Base-by-base conservation (phyloP, 2,329 filamentous ascomycete species). In the Colletotrichum filicis region DNA sequence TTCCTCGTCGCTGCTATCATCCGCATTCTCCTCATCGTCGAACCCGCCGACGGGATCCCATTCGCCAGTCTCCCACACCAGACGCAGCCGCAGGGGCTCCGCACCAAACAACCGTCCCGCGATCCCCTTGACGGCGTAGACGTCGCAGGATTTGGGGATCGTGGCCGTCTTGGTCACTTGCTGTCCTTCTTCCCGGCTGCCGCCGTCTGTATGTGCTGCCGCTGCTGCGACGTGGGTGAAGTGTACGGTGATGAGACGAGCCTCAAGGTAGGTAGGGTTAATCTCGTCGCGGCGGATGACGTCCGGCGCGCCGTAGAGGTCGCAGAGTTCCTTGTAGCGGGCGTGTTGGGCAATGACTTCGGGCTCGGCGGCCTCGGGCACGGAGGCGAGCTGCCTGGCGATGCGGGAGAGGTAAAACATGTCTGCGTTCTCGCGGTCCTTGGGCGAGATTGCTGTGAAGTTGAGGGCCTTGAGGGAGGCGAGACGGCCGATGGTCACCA, bases 321-420 rank as follows among this genome's bases (percentile, higher is more conserved):
- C 88, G 77, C 95, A 98, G 35, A 99, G 86, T 74, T 92, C 92
- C 0, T 80, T 78, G 80, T 94, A 98, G 5, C 95, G 88, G 8
- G 91, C 92, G 81, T 98, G 95, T 4, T 85, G 82, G 0, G 80
- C 82, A 3, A 93, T 80, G 0, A 97, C 87, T 1, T 84, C 83
- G 1, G 82, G 82, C 75, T 92, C 88, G 2, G 85, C 82, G 3
- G 81, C 82, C 68, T 90, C 87, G 0, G 90, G 84, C 0, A 90
- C 88, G 4, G 87, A 84, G 1, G 91, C 88, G 52, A 98, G 85
- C 79, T 97, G 94, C 74, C 91, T 92, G 12, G 90, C 93, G 71
- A 98, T 97, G 66, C 93, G 90, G 0, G 92, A 94, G 12, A 98
- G 90, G 81, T 99, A 99, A 81, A 97, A 99, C 78, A 96, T 92